Conservation (phyloP, 371 early-diverging fungal genomes). For the Dinochytrium kinnereticum region DNA sequence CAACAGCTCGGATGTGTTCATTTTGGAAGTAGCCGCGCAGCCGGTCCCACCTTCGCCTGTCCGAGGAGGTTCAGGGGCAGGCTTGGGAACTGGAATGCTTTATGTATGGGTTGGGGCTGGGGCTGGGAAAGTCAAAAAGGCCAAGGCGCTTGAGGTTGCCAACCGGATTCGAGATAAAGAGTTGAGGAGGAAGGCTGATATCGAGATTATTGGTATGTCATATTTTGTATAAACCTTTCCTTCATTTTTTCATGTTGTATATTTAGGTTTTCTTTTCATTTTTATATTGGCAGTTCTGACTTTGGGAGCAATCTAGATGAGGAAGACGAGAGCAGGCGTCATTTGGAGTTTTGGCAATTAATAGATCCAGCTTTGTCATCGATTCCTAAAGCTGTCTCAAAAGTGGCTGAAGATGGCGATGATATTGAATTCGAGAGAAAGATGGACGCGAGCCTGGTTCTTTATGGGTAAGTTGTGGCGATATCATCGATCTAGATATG, state of each 20-base stretch:
- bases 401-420: constrained; percentile 1
- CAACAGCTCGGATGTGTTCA: constrained; percentile 35
- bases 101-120: constrained; percentile 36
- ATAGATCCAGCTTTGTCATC: neutral
- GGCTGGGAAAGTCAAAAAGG: constrained; percentile 32
- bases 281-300: neutral
- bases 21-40: constrained; percentile 15
- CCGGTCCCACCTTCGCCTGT: constrained; percentile 8
- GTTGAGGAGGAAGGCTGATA: constrained; percentile 39
- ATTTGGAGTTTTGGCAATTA: neutral
- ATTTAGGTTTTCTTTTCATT: neutral
- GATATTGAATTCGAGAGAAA: constrained; percentile 32
- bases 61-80: constrained; percentile 5
- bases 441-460: constrained; percentile 22
- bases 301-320: neutral
- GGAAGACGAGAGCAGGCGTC: neutral
- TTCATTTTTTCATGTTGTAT: constrained; percentile 6
- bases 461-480: constrained; percentile 31
- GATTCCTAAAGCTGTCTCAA: neutral
- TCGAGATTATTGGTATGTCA: constrained; percentile 29
- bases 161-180: constrained; percentile 35
- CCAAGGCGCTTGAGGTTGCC: constrained; percentile 42
- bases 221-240: neutral
- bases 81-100: constrained; percentile 4
- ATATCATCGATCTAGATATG: neutral